Evolutionary conservation across 768 basidiomycete species (phyloP), one percentile per base, ranked within the genome.

Genomic region (Macrolepiota albuminosa): DNA sequence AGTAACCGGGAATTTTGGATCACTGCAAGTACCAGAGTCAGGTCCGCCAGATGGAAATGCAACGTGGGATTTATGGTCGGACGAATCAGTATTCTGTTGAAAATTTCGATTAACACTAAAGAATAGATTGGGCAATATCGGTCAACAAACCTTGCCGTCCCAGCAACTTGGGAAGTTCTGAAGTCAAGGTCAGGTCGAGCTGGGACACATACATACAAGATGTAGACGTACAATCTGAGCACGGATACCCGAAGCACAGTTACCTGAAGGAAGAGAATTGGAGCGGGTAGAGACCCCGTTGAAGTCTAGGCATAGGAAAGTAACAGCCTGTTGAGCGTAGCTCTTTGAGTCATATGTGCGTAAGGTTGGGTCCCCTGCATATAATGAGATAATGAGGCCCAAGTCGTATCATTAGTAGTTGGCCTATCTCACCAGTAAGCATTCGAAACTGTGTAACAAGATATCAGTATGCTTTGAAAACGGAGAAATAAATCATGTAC

Each of bases 111-210:
- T 10, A 45, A 24, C 55, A 55, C 31, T 10, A 48, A 48, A 34
- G 31, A 16, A 49, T 14, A 29, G 29, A 29, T 29, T 29, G n/a
- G 45, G 29, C 29, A 18, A 5, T 26, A n/a, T 50, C 24, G 3
- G 26, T 24, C 8, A 47, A 54, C 63, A 39, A 55, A 80, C 80
- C 76, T 78, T 76, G 61, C 82, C 82, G 64, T 84, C 78, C 82
- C 82, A 84, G 67, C 82, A 84, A 59, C 78, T 81, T 8, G 76
- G 79, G 71, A 82, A 80, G 64, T 81, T 81, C 79, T 82, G 54
- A 50, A 16, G 52, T 13, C 29, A 51, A 54, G 43, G n/a, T 48
- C 11, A 24, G 36, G 52, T 47, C 21, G 39, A 16, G 34, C 21
- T 47, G 49, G 50, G 50, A 37, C 31, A n/a, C 21, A 11, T 9